Conservation (phyloP, 805 yeast species). For the Candida argentea region DNA sequence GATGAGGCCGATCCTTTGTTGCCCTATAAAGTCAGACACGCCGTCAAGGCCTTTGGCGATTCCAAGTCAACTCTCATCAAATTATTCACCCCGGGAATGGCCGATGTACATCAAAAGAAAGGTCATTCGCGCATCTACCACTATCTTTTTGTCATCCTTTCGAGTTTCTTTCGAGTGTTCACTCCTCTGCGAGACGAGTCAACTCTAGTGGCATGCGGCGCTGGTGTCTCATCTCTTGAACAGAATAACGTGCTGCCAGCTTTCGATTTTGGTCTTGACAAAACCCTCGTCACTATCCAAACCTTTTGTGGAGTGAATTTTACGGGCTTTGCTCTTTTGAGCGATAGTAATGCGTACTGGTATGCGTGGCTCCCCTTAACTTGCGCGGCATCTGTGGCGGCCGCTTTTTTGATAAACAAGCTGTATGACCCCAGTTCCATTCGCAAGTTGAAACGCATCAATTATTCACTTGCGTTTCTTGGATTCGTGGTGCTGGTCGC, state of each 20-base stretch:
- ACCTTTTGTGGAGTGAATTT: constrained; percentile 17
- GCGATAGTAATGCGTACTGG: constrained; percentile 5
- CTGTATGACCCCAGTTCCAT: constrained; percentile 2
- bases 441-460: constrained; percentile 6
- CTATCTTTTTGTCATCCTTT: too few species aligned
- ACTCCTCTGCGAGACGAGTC: constrained; percentile 24
- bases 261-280: constrained; percentile 12
- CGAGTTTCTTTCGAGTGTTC: constrained; percentile 19
- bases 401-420: constrained; percentile 3
- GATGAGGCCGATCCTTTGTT: not conserved
- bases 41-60: constrained; percentile 1
- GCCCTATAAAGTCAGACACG: not conserved
- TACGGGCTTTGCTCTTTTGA: constrained; percentile 10
- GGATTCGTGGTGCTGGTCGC: constrained; percentile 64
- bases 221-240: too few species aligned
- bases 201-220: constrained; percentile 2
- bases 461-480: constrained; percentile 22
- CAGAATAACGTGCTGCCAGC: too few species aligned
- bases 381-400: constrained; percentile 3
- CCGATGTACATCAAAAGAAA: constrained; percentile 5
- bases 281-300: constrained; percentile 16
- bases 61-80: constrained; percentile 2
- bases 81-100: constrained; percentile 10
- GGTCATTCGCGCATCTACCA: too few species aligned
- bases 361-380: constrained; percentile 6